Evolutionary conservation across 148 eudicot genomes (phyloP), one percentile per base, ranked within the genome.

Genomic region (Rhododendron mucronatum): DNA sequence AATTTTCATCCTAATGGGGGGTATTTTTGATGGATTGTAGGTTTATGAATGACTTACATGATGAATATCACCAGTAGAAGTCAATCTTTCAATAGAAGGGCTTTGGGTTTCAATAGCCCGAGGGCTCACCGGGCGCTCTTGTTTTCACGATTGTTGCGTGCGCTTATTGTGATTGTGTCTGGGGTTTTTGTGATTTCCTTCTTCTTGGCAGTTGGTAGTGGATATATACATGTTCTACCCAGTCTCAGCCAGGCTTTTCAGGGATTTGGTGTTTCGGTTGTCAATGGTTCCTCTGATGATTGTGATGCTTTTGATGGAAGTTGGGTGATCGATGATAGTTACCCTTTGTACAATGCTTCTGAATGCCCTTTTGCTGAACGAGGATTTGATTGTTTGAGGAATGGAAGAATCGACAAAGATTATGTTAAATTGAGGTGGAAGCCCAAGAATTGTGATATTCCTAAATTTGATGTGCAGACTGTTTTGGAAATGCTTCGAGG

Each of bases 401-500:
- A 96, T 90, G 97, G 99, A 41, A 90, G 98, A 83, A 91, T 85
- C 26, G 96, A 94, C 87, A 82, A 83, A 9, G 96, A 81, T 51
- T 96, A 93, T 85, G 74, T 94, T 83, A 93, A 90, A 82, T 96
- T 97, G 99, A 91, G 97, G 82, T 96, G 99, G 99, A 95, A 92
- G 89, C 99, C 99, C 18, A 91, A 90, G 21, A 83, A 89, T 23
- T 96, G 99, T 88, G 94, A 94, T 35, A 91, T 95, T 84, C 93
- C 94, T 1, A 90, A 91, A 87, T 89, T 95, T 86, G 86, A 95
- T 88, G 95, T 83, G 61, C 57, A 67, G 35, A 83, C 51, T 0
- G 37, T 92, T 37, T 86, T 95, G 90, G 90, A 90, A 78, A 90
- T 82, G 86, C 91, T 96, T 78, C 90, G 98, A 11, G 94, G 93